Percentiles rank a stretch among this genome's conserved stretches.
Conservation (phyloP, 306 rosid genomes). For the Dalbergia cochinchinensis region DNA sequence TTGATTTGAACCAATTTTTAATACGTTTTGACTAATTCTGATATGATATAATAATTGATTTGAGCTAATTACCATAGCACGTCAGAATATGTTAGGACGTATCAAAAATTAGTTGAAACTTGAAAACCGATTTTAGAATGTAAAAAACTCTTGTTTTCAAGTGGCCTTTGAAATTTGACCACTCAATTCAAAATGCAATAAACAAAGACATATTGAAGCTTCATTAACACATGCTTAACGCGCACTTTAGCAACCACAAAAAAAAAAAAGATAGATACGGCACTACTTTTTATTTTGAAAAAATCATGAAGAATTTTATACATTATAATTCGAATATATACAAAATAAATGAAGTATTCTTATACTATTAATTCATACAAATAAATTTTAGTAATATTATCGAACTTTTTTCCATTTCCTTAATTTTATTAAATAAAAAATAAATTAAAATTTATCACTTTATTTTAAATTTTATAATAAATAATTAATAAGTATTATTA, state of each 20-base stretch:
- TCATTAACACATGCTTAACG: slow-evolving; percentile 16
- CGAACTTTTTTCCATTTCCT: neutral
- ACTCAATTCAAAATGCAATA: neutral
- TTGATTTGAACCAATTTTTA: too few species aligned
- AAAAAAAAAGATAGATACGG: neutral
- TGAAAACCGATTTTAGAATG: too few species aligned
- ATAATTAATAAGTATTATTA: neutral
- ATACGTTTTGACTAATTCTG: too few species aligned
- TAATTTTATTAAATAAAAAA: neutral
- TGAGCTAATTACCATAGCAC: too few species aligned
- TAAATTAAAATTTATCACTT: neutral
- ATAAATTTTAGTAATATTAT: too few species aligned
- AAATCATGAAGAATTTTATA: too few species aligned
- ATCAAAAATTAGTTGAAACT: too few species aligned
- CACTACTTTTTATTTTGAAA: neutral
- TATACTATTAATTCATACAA: too few species aligned
- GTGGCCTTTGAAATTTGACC: slow-evolving; percentile 30
- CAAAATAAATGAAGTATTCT: neutral
- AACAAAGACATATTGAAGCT: neutral
- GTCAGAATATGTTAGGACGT: too few species aligned
- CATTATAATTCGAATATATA: neutral
- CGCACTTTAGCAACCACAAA: slow-evolving; percentile 4
- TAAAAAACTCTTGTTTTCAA: neutral
- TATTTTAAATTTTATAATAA: neutral
- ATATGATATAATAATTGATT: too few species aligned